phyloP scores from a whole-genome alignment of 2,329 filamentous ascomycete species.

The Ramularia endophylla region DNA sequence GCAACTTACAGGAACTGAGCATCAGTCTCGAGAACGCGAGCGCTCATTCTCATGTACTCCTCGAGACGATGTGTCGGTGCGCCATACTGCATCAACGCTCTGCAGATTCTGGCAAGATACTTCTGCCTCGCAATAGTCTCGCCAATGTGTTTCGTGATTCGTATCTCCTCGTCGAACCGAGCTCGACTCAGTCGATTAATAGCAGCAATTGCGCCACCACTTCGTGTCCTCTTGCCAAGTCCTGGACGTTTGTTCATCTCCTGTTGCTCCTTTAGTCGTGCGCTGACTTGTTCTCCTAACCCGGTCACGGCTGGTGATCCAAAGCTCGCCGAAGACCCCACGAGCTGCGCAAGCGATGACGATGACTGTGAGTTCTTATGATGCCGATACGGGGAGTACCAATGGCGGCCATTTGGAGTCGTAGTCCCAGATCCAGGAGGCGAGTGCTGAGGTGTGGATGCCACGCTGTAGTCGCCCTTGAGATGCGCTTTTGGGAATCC shows the following conservation, averaged over 20 bases:
- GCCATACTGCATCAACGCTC: constrained; percentile 81
- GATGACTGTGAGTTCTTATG: constrained; percentile 33
- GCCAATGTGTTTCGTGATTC: constrained; percentile 57
- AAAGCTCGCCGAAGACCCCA: constrained; percentile 41
- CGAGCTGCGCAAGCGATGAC: constrained; percentile 38
- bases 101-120: constrained; percentile 79
- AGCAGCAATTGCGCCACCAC: constrained; percentile 30
- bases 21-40: constrained; percentile 81
- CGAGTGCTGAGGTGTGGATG: constrained; percentile 33
- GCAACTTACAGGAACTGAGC: constrained; percentile 66
- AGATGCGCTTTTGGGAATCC: constrained; percentile 9
- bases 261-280: constrained; percentile 34
- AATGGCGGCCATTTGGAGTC: constrained; percentile 34
- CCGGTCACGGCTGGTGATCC: constrained; percentile 37
- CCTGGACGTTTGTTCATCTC: constrained; percentile 31
- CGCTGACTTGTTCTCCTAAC: constrained; percentile 38
- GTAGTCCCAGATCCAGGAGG: constrained; percentile 39
- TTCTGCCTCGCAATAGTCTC: constrained; percentile 71
- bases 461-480: constrained; percentile 23
- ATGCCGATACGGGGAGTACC: constrained; percentile 26
- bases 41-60: constrained; percentile 86
- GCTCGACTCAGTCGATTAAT: constrained; percentile 31
- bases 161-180: constrained; percentile 46
- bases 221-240: constrained; percentile 19
- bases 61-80: constrained; percentile 88